Conservation (phyloP, 2,329 filamentous ascomycete genomes). For the Fusarium mundagurra region DNA sequence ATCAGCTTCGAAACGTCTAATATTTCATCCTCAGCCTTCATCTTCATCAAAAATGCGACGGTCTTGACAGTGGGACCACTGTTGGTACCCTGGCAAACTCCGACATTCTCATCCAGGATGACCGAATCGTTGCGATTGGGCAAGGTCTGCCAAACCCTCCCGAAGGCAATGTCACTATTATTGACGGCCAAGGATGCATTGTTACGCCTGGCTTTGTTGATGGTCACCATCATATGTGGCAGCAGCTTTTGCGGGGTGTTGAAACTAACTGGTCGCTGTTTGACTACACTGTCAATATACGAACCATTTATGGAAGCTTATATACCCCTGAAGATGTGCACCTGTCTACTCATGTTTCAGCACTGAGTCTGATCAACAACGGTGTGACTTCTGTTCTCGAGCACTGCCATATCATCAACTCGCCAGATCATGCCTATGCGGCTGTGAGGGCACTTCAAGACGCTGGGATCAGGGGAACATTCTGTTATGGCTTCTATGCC, state of each 20-base stretch:
- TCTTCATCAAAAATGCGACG: neutral
- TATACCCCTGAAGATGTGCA: neutral
- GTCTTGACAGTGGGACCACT: neutral
- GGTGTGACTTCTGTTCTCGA: neutral
- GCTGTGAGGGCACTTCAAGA: neutral
- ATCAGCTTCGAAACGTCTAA: neutral
- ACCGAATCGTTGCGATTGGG: neutral
- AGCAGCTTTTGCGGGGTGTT: neutral
- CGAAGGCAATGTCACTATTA: neutral
- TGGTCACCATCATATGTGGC: neutral
- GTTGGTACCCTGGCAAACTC: neutral
- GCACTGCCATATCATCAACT: neutral
- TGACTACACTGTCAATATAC: neutral
- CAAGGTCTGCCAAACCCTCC: neutral
- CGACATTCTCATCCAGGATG: neutral
- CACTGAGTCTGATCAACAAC: neutral
- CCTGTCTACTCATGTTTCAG: neutral
- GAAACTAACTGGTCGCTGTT: neutral
- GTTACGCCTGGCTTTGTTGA: neutral
- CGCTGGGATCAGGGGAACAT: neutral
- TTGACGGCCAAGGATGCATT: neutral
- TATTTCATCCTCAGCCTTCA: no score
- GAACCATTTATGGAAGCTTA: neutral
- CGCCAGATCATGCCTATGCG: neutral
- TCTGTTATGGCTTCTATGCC: neutral